Conservation (phyloP, 1,139 yeast species). For the Taiozyma sp. region DNA sequence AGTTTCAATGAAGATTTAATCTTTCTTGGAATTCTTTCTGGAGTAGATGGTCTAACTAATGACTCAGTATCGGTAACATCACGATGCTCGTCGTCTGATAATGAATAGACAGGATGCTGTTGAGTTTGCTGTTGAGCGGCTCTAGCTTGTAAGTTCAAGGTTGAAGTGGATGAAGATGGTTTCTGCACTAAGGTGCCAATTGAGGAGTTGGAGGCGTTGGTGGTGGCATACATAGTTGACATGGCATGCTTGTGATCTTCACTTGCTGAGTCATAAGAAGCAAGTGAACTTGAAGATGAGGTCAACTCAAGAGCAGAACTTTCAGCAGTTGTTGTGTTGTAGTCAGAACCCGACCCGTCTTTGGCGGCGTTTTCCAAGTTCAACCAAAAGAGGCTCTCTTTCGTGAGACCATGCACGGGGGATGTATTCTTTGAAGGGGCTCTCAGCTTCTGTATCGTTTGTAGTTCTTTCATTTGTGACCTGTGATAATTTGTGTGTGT, state of each 20-base stretch:
- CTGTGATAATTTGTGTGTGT: neutral
- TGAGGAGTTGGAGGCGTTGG: constrained; percentile 19
- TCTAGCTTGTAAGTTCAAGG: constrained; percentile 12
- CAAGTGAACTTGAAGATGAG: constrained; percentile 17
- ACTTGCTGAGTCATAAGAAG: constrained; percentile 18
- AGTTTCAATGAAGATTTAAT: constrained; percentile 30
- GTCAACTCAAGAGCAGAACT: constrained; percentile 10
- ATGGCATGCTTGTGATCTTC: constrained; percentile 13
- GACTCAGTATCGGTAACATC: constrained; percentile 4
- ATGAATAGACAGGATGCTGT: neutral
- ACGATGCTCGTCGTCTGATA: neutral
- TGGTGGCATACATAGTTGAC: constrained; percentile 4
- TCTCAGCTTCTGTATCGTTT: neutral
- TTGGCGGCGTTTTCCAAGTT: constrained; percentile 1
- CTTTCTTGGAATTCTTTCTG: constrained; percentile 11
- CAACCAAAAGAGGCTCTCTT: constrained; percentile 5
- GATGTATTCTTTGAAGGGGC: neutral
- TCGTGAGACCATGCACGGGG: constrained; percentile 1
- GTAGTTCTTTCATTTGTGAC: neutral
- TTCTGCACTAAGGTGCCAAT: constrained; percentile 22
- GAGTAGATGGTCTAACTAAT: constrained; percentile 4
- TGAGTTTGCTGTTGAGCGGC: neutral
- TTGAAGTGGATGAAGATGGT: constrained; percentile 17
- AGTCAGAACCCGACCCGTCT: neutral
- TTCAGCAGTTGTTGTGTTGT: neutral